A percentile compares a stretch with the other conserved stretches of the same genome.
Conservation (phyloP, 2,329 filamentous ascomycete species). For the Calonectria pauciramosa region DNA sequence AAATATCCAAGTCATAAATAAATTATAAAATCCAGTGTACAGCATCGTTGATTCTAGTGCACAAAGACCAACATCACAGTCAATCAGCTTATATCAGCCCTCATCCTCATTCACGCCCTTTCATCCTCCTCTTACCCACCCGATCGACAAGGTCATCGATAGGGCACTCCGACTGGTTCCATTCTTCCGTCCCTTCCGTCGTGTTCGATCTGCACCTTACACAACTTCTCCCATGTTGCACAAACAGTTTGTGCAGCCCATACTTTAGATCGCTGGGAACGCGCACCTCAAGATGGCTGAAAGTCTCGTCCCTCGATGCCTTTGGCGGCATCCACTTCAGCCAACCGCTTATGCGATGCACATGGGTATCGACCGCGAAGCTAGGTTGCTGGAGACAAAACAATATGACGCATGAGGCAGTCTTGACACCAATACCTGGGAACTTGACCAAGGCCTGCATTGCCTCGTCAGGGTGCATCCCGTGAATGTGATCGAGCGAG, state of each 20-base stretch:
- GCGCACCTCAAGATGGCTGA: conserved; percentile 45
- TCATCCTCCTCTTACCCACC: conserved; percentile 40
- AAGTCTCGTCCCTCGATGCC: conserved; percentile 44
- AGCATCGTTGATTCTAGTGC: background rate
- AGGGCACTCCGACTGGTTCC: conserved; percentile 40
- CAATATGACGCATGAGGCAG: conserved; percentile 46
- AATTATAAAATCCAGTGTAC: background rate
- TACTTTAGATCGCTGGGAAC: conserved; percentile 45
- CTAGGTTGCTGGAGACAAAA: conserved; percentile 46
- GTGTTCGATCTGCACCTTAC: conserved; percentile 45
- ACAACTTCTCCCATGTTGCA: conserved; percentile 43
- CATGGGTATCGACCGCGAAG: conserved; percentile 47
- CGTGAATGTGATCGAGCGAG: conserved; percentile 45
- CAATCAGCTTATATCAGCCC: background rate
- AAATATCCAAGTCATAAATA: background rate
- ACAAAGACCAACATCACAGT: background rate
- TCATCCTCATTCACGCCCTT: conserved; percentile 1
- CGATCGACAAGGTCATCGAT: conserved; percentile 43
- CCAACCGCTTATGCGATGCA: conserved; percentile 44
- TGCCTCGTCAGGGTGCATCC: conserved; percentile 45
- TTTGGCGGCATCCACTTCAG: conserved; percentile 45
- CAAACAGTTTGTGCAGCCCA: conserved; percentile 45
- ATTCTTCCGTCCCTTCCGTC: conserved; percentile 45
- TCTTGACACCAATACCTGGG: conserved; percentile 46
- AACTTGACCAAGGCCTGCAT: conserved; percentile 46